phyloP scores from a whole-genome alignment of 1,284 basidiomycete genomes.

The Sanghuangporus sanghuang region DNA sequence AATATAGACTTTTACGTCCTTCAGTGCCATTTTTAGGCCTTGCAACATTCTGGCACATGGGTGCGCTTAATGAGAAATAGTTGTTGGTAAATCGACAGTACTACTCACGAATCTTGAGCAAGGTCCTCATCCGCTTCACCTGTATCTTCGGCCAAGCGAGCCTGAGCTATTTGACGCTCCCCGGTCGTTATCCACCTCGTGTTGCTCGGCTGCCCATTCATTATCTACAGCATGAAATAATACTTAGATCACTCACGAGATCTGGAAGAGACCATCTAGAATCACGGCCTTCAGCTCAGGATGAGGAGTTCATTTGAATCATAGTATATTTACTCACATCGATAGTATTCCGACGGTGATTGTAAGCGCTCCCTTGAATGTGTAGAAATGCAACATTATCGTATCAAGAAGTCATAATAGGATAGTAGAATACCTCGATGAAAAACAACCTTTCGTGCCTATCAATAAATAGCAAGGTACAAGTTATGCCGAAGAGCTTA shows the following conservation, averaged over 20 bases:
- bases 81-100: background rate
- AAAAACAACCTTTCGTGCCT: conserved; percentile 22
- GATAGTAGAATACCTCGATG: conserved; percentile 23
- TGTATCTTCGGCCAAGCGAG: conserved; percentile 39
- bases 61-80: no score
- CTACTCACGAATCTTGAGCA: conserved; percentile 24
- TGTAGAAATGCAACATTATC: background rate
- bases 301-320: background rate
- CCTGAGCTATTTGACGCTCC: conserved; percentile 37
- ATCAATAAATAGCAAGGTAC: background rate
- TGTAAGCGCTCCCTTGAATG: conserved; percentile 17
- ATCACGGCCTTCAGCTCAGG: background rate
- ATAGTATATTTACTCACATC: conserved; percentile 17
- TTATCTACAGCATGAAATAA: background rate
- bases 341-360: conserved; percentile 17
- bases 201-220: conserved; percentile 25
- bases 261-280: conserved; percentile 18
- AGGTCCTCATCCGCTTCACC: conserved; percentile 33
- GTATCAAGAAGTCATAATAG: background rate
- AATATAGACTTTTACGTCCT: conserved; percentile 31
- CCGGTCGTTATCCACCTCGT: conserved; percentile 37
- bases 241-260: conserved; percentile 18
- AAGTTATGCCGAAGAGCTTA: background rate
- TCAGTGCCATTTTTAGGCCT: conserved; percentile 26
- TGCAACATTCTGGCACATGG: conserved; percentile 18